Percentiles rank a stretch among this genome's conserved stretches.
phyloP scores from a whole-genome alignment of 1,139 yeast species.

The Geotrichum australiense region DNA sequence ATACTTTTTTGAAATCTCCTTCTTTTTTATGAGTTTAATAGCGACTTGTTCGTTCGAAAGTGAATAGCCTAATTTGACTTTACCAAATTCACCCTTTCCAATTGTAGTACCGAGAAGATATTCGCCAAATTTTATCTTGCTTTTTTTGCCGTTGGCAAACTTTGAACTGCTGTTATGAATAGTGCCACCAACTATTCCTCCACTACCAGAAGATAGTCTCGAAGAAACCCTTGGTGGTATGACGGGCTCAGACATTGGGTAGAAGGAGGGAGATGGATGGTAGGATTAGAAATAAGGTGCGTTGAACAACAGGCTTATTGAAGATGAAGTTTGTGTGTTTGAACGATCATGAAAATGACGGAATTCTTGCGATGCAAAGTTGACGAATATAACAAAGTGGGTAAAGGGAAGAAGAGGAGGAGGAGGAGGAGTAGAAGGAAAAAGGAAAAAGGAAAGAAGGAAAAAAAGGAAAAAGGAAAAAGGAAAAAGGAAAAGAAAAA shows the following conservation, averaged over 20 bases:
- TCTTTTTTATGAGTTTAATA: slow-evolving; percentile 82
- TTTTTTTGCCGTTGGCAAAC: slow-evolving; percentile 19
- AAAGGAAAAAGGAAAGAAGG: background rate
- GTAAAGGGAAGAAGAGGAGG: slow-evolving; percentile 1
- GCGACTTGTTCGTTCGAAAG: slow-evolving; percentile 51
- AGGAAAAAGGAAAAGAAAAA: background rate
- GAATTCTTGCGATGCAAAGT: no score
- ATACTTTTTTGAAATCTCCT: slow-evolving; percentile 69
- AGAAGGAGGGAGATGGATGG: no score
- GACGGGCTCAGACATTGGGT: slow-evolving; percentile 6
- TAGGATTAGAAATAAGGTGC: no score
- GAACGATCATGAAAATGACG: no score
- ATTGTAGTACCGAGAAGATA: slow-evolving; percentile 85
- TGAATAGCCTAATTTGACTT: slow-evolving; percentile 91
- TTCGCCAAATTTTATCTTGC: slow-evolving; percentile 61
- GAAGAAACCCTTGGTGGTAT: slow-evolving; percentile 18
- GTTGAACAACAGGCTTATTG: background rate
- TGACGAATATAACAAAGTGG: background rate
- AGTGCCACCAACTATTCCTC: slow-evolving; percentile 3
- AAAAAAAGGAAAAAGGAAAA: slow-evolving; percentile 2
- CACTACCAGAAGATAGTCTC: slow-evolving; percentile 13
- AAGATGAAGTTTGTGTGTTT: no score
- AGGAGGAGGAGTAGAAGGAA: background rate
- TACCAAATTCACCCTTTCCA: slow-evolving; percentile 97
- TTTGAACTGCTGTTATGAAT: slow-evolving; percentile 15